A percentile compares a stretch with the other conserved stretches of the same genome.
Evolutionary conservation across 371 early-diverging fungal species (phyloP).

Genomic region (Paramicrosporidium saccamoebae): DNA sequence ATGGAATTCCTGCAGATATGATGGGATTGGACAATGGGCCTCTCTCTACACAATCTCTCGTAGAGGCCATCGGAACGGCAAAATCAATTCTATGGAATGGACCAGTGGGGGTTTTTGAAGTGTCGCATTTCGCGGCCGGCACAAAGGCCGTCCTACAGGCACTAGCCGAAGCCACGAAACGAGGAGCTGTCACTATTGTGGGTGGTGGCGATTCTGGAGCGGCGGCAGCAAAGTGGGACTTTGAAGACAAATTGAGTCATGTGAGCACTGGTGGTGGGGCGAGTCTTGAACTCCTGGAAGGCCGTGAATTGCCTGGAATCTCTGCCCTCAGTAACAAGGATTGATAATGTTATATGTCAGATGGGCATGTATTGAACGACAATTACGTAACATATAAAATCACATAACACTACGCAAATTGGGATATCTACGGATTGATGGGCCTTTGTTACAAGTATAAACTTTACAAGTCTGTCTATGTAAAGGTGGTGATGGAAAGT

Average conservation of each 20-base stretch:
- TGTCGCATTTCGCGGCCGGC: constrained; percentile 59
- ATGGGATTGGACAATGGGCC: constrained; percentile 79
- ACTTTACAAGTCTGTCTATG: no score
- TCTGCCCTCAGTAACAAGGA: constrained; percentile 36
- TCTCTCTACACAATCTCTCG: constrained; percentile 33
- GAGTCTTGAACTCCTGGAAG: constrained; percentile 78
- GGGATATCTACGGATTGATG: no score
- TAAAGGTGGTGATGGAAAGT: no score
- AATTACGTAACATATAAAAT: no score
- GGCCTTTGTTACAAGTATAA: no score
- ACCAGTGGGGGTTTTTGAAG: constrained; percentile 92
- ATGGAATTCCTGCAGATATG: constrained; percentile 70
- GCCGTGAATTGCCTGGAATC: constrained; percentile 64
- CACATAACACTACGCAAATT: no score
- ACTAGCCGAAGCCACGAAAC: constrained; percentile 39
- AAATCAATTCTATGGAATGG: constrained; percentile 97
- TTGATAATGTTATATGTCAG: not conserved
- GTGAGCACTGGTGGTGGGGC: constrained; percentile 96
- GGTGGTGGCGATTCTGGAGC: constrained; percentile 97
- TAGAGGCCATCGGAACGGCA: constrained; percentile 24
- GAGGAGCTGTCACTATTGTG: constrained; percentile 31
- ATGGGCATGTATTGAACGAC: no score
- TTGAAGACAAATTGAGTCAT: constrained; percentile 60
- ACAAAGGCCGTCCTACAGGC: constrained; percentile 56
- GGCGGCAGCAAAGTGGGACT: constrained; percentile 59